Conservation (phyloP, 371 early-diverging fungal genomes). For the Choanephora cucurbitarum region DNA sequence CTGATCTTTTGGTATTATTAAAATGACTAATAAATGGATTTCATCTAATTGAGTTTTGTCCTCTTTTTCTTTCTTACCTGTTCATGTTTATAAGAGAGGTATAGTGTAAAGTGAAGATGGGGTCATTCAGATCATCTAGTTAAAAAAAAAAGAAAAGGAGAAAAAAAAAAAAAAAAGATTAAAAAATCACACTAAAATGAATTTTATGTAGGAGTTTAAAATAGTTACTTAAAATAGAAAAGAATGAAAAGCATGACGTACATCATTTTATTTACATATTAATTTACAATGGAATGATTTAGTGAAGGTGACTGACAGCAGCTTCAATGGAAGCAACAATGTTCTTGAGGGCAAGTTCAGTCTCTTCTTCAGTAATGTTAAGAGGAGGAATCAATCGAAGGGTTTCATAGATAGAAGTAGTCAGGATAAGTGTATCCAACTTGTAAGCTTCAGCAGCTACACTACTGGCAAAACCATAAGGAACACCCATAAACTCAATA, state of each 20-base stretch:
- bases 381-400: constrained; percentile 61
- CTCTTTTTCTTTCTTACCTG: too few relatives aligned
- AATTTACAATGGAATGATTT: background rate
- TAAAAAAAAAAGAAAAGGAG: background rate
- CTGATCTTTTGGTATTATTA: constrained; percentile 2
- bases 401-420: constrained; percentile 60
- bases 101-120: too few relatives aligned
- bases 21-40: too few relatives aligned
- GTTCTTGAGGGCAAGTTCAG: constrained; percentile 44
- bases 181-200: background rate
- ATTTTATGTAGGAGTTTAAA: constrained; percentile 4
- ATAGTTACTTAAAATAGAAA: background rate
- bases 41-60: too few relatives aligned
- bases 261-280: constrained; percentile 4
- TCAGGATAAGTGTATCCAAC: constrained; percentile 52
- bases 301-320: constrained; percentile 27
- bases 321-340: constrained; percentile 43
- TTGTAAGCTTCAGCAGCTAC: constrained; percentile 46
- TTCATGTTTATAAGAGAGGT: too few relatives aligned
- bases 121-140: too few relatives aligned
- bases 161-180: background rate
- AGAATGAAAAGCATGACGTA: background rate
- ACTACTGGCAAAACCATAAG: constrained; percentile 40
- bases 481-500: constrained; percentile 53
- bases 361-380: constrained; percentile 56